These are phyloP conservation scores for Ramichloridium luteum DNA, from an alignment of 2,329 filamentous ascomycete genomes.

Conservation along the genomic window DNA sequence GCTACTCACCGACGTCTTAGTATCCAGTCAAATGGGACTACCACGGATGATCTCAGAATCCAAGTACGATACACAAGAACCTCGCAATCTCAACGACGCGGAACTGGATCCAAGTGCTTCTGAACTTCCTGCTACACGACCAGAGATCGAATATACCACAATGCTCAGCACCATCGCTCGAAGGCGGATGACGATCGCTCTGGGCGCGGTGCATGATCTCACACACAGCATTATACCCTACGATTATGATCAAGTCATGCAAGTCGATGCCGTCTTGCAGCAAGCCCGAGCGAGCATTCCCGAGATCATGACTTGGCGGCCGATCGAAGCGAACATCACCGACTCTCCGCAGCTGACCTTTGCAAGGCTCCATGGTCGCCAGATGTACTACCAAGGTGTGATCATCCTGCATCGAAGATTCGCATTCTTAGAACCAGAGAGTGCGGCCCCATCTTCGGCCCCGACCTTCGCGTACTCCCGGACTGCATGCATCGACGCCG, in stretches of 20 bases:
- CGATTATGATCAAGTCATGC: background rate
- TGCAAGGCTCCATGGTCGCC: too few species aligned
- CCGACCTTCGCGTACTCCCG: background rate
- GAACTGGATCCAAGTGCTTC: background rate
- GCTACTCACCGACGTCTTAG: conserved; percentile 2
- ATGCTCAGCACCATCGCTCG: conserved; percentile 1
- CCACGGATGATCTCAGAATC: conserved; percentile 4
- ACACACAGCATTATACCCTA: background rate
- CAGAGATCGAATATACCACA: conserved; percentile 2
- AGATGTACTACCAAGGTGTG: too few species aligned
- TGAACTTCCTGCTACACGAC: conserved; percentile 2
- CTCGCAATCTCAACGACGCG: too few species aligned
- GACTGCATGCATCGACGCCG: background rate
- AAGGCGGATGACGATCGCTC: background rate
- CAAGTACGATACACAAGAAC: conserved; percentile 1
- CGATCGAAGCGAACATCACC: background rate
- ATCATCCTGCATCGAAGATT: conserved; percentile 2
- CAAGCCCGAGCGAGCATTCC: conserved; percentile 1
- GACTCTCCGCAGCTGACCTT: too few species aligned
- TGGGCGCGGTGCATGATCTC: background rate
- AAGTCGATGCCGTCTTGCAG: background rate
- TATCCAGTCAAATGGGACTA: conserved; percentile 3
- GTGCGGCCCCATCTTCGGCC: conserved; percentile 1
- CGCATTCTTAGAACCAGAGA: background rate
- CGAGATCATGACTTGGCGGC: background rate